Evolutionary conservation across 768 basidiomycete genomes (phyloP), one percentile per base, ranked within the genome.

Genomic region (Floccularia luteovirens): DNA sequence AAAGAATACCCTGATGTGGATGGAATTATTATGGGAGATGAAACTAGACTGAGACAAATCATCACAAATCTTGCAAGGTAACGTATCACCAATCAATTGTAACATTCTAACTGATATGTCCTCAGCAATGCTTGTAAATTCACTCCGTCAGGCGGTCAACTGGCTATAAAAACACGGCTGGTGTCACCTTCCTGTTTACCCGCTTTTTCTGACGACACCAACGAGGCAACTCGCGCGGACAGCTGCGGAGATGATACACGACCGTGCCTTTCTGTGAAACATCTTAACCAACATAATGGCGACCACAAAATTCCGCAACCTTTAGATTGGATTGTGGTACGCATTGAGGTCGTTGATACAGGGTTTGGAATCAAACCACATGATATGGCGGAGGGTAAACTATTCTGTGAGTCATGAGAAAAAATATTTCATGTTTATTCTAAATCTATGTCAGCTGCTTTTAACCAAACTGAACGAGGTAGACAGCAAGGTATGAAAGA

Each of bases 21-120:
- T 42, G 84, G 82, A 0, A 63, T 83, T 36, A 88, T 93, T 27
- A 75, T 85, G 11, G 89, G 90, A 19, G 88, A 93, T 54, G 88
- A 90, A 51, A 81, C 82, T 33, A 75, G 90, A 11, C 55, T 90
- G 37, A 71, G 87, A 49, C 87, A 90, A 59, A 78, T 89, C 38
- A 72, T 83, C 56, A 90, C 83, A 35, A 91, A 92, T 56, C 76
- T 93, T 33, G 81, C 87, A 4, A 87, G 83, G 86, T 67, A 46
- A 23, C 50, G 39, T 48, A 8, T 8, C 23, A 36, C 17, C 14
- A 21, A 22, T 27, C 21, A 12, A 24, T 20, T 6, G 24, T n/a
- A 17, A 24, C 20, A 33, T 4, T 5, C 7, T 5, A 5, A 21
- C 11, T 43, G 30, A 39, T 31, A 31, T 30, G 32, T 31, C 25